phyloP scores from a whole-genome alignment of 2,329 filamentous ascomycete species.

The Nemania sp. region DNA sequence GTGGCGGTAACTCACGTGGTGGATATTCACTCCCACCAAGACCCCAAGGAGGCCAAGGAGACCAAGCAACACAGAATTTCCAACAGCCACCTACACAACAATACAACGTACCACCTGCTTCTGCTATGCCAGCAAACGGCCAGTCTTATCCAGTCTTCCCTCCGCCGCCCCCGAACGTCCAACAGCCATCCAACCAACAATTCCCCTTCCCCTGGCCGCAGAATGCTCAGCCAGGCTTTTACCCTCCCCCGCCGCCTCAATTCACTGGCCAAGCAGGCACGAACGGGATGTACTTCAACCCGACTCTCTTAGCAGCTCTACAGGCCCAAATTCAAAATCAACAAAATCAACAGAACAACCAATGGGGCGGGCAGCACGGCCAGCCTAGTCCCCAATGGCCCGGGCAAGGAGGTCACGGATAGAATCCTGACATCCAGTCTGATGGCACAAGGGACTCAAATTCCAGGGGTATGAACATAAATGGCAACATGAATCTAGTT shows the following conservation, averaged over 20 bases:
- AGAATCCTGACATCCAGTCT: constrained; percentile 27
- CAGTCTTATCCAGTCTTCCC: constrained; percentile 42
- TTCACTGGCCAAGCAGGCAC: constrained; percentile 53
- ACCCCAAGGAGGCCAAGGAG: constrained; percentile 40
- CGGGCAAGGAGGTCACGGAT: constrained; percentile 45
- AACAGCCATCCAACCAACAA: constrained; percentile 52
- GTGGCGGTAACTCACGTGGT: constrained; percentile 56
- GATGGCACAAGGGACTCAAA: not conserved
- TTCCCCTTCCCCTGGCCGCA: constrained; percentile 62
- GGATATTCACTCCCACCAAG: constrained; percentile 58
- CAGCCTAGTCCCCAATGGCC: constrained; percentile 33
- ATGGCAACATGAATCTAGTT: not conserved
- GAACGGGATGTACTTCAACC: constrained; percentile 66
- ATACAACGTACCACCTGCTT: constrained; percentile 46
- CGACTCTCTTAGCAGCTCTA: constrained; percentile 66
- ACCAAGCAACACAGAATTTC: constrained; percentile 46
- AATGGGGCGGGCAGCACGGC: constrained; percentile 26
- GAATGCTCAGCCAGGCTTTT: constrained; percentile 48
- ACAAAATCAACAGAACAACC: constrained; percentile 40
- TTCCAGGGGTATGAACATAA: not conserved
- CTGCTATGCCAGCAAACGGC: constrained; percentile 54
- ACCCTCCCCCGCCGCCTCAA: constrained; percentile 57
- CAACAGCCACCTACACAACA: constrained; percentile 54
- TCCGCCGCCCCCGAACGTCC: constrained; percentile 51
- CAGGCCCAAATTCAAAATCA: constrained; percentile 57